Percentiles rank a stretch among this genome's conserved stretches.
Evolutionary conservation across 2,329 filamentous ascomycete species (phyloP).

Genomic region (Zelopaecilomyces penicillatus): DNA sequence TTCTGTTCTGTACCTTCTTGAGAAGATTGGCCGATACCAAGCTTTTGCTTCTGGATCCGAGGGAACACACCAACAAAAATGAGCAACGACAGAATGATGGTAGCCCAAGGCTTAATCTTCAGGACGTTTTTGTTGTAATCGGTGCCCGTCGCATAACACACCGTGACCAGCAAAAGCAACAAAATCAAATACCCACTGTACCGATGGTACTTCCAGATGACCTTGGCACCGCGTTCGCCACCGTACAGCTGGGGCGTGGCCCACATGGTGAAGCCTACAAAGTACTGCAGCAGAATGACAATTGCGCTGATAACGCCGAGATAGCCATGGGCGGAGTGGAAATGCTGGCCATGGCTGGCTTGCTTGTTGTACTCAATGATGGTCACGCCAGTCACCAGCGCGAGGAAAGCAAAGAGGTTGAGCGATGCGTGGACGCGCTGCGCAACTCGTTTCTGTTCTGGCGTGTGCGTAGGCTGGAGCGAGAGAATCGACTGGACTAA

Average conservation of each 20-base stretch:
- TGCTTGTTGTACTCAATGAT: slow-evolving; percentile 83
- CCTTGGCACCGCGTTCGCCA: slow-evolving; percentile 69
- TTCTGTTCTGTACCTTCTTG: no score
- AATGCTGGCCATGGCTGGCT: slow-evolving; percentile 57
- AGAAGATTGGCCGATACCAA: slow-evolving; percentile 41
- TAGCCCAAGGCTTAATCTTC: slow-evolving; percentile 67
- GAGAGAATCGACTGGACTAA: slow-evolving; percentile 73
- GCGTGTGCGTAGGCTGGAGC: slow-evolving; percentile 77
- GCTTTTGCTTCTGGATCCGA: slow-evolving; percentile 73
- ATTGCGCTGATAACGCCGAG: slow-evolving; percentile 71
- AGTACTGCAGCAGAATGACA: slow-evolving; percentile 61
- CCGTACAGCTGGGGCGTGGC: slow-evolving; percentile 68
- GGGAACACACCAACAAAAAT: slow-evolving; percentile 65
- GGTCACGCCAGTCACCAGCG: slow-evolving; percentile 56
- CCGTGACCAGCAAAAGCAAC: slow-evolving; percentile 62
- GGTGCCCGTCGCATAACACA: slow-evolving; percentile 68
- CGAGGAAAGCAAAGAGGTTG: slow-evolving; percentile 55
- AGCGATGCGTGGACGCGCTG: slow-evolving; percentile 59
- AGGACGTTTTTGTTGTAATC: slow-evolving; percentile 61
- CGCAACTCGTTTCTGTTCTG: slow-evolving; percentile 59
- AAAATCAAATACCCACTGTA: slow-evolving; percentile 66
- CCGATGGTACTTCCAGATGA: slow-evolving; percentile 85
- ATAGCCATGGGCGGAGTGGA: slow-evolving; percentile 73
- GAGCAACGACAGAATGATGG: slow-evolving; percentile 57
- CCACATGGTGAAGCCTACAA: slow-evolving; percentile 78